phyloP scores from a whole-genome alignment of 495 filamentous ascomycete species.

The Durotheca rogersii region DNA sequence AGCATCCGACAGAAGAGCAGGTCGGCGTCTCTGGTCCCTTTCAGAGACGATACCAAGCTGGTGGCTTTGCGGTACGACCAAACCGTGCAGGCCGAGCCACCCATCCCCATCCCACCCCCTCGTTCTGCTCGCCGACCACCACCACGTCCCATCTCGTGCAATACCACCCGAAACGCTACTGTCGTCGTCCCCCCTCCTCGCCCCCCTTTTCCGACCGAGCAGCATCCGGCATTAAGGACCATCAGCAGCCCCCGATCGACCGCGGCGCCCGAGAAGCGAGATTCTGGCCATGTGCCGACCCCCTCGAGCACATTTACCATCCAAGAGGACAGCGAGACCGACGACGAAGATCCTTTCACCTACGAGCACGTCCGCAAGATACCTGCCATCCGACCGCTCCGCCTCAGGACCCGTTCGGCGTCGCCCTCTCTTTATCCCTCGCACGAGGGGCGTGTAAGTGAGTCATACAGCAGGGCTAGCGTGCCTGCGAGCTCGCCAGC shows the following conservation, averaged over 20 bases:
- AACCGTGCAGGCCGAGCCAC: slow-evolving; percentile 55
- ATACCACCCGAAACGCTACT: slow-evolving; percentile 23
- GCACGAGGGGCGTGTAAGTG: slow-evolving; percentile 35
- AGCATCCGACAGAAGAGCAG: slow-evolving; percentile 39
- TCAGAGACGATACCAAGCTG: slow-evolving; percentile 50
- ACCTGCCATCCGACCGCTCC: slow-evolving; percentile 24
- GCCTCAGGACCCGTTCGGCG: slow-evolving; percentile 23
- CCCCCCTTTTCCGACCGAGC: slow-evolving; percentile 45
- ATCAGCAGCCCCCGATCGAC: slow-evolving; percentile 33
- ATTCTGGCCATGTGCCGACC: slow-evolving; percentile 57
- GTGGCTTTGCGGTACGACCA: slow-evolving; percentile 58
- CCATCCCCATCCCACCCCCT: slow-evolving; percentile 54
- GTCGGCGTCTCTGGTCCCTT: slow-evolving; percentile 39
- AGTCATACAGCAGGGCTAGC: slow-evolving; percentile 34
- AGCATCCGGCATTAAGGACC: slow-evolving; percentile 49
- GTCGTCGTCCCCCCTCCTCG: slow-evolving; percentile 42
- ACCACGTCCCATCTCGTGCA: slow-evolving; percentile 25
- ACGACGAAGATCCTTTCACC: slow-evolving; percentile 31
- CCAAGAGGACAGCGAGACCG: slow-evolving; percentile 43
- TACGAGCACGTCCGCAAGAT: slow-evolving; percentile 39
- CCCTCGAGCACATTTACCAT: slow-evolving; percentile 49
- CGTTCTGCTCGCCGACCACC: slow-evolving; percentile 33
- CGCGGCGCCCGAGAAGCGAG: slow-evolving; percentile 43
- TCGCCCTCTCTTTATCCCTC: slow-evolving; percentile 29
- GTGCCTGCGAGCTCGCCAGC: slow-evolving; percentile 23